A percentile compares a stretch with the other conserved stretches of the same genome.
Conservation (phyloP, 495 filamentous ascomycete genomes). For the Penicillium maclennaniae region DNA sequence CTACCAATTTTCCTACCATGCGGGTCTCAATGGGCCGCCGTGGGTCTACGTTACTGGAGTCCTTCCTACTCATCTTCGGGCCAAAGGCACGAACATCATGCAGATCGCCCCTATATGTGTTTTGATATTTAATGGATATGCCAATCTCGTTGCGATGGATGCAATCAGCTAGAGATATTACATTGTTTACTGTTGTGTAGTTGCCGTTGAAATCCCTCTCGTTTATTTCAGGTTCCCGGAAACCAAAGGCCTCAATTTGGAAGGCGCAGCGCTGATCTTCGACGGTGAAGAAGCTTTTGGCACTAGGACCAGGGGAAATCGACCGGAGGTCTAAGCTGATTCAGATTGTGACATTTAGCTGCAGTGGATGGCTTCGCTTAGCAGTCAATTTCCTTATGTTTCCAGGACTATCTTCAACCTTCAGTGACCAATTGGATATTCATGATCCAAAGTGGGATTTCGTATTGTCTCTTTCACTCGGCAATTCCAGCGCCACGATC, state of each 20-base stretch:
- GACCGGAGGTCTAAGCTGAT: not conserved
- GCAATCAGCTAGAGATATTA: constrained; percentile 38
- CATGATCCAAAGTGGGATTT: too few species aligned
- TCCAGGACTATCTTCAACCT: too few species aligned
- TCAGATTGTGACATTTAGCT: too few species aligned
- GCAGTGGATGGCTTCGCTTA: too few species aligned
- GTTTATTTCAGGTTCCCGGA: constrained; percentile 31
- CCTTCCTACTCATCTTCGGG: constrained; percentile 24
- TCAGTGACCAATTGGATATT: too few species aligned
- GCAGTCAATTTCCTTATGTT: too few species aligned
- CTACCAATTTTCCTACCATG: constrained; percentile 52
- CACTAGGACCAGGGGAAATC: not conserved
- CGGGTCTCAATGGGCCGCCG: constrained; percentile 28
- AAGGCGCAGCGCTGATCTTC: constrained; percentile 28
- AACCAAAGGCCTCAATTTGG: constrained; percentile 28
- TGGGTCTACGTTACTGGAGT: constrained; percentile 25
- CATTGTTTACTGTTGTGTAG: constrained; percentile 33
- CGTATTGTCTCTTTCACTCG: too few species aligned
- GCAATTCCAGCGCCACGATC: too few species aligned
- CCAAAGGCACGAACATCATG: constrained; percentile 20
- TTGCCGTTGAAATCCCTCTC: constrained; percentile 24
- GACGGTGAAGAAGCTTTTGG: constrained; percentile 16
- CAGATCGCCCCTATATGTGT: constrained; percentile 8
- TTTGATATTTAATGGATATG: constrained; percentile 18
- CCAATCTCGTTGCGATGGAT: constrained; percentile 34